phyloP scores from a whole-genome alignment of 495 filamentous ascomycete species.

The Hapsidospora chrysogenum region DNA sequence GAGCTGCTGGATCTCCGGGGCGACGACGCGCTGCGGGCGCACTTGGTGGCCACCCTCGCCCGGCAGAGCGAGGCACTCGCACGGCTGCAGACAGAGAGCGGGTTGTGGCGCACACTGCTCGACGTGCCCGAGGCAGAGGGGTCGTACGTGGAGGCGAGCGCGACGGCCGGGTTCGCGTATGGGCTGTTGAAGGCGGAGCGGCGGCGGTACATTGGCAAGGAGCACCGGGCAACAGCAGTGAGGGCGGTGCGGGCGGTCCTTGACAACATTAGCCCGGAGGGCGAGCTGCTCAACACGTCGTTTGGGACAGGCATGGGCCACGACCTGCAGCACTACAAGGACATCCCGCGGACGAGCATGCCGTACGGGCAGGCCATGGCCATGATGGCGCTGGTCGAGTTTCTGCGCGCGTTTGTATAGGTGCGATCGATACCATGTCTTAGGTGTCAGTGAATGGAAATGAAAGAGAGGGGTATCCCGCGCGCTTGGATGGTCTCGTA shows the following conservation, averaged over 20 bases:
- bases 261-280: slow-evolving; percentile 37
- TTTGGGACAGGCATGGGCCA: slow-evolving; percentile 62
- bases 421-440: too few relatives aligned
- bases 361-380: slow-evolving; percentile 69
- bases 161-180: slow-evolving; percentile 60
- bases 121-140: slow-evolving; percentile 36
- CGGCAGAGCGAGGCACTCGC: slow-evolving; percentile 45
- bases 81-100: slow-evolving; percentile 34
- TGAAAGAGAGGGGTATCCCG: too few relatives aligned
- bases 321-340: slow-evolving; percentile 48
- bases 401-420: slow-evolving; percentile 38
- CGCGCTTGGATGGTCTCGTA: background rate
- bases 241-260: slow-evolving; percentile 44
- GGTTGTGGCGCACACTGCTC: slow-evolving; percentile 53
- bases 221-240: slow-evolving; percentile 30
- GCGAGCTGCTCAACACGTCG: slow-evolving; percentile 50
- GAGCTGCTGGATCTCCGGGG: slow-evolving; percentile 42
- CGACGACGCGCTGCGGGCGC: slow-evolving; percentile 40
- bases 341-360: slow-evolving; percentile 55
- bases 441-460: too few relatives aligned
- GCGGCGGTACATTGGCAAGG: slow-evolving; percentile 43
- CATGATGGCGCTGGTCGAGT: slow-evolving; percentile 53
- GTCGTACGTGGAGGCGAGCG: slow-evolving; percentile 53
- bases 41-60: slow-evolving; percentile 41
- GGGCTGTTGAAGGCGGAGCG: slow-evolving; percentile 55